Evolutionary conservation across 2,329 filamentous ascomycete species (phyloP), one percentile per base, ranked within the genome.

Genomic region (Helminthosporium solani): DNA sequence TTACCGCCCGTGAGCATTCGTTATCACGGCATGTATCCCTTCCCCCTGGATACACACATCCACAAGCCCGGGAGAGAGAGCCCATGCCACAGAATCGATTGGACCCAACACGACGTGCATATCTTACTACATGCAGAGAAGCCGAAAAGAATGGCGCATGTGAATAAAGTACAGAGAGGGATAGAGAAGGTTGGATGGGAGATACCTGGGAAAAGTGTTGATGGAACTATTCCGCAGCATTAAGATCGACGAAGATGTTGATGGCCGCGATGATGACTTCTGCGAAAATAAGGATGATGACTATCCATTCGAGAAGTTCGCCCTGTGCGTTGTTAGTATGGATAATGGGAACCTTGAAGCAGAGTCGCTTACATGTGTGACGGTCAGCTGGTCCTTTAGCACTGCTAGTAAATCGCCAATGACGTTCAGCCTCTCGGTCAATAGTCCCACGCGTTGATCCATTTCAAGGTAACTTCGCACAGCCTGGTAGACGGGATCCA

Each of bases 391-490:
- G 70, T 96, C 94, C 72, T 97, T 96, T 42, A 99, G 74, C 48
- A 97, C 92, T 3, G 91, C 89, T 50, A 99, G 73, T 66, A 97
- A 71, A 74, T 97, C 94, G 18, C 88, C 90, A 75, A 97, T 96
- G 43, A 99, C 94, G 54, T 91, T 87, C 57, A 99, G 73, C 44
- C 94, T 79, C 69, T 97, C 92, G 9, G 90, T 97, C 64, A 99
- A 74, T 31, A 99, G 76, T 19, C 85, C 84, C 11, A 97, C 92
- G 46, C 94, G 79, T 76, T 97, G 94, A 70, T 97, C 94, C 88
- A 99, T 97, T 75, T 99, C 94, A 16, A 99, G 78, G 69, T 99
- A 99, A 67, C 87, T 94, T 46, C 94, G 80, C 34, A 97, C 94
- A 44, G 94, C 94, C 70, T 95, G 88, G 68, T 99, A 99, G 21